Evolutionary conservation across 176 grass and related monocot species (phyloP), one percentile per base, ranked within the genome.

Genomic region (Carex parvula): DNA sequence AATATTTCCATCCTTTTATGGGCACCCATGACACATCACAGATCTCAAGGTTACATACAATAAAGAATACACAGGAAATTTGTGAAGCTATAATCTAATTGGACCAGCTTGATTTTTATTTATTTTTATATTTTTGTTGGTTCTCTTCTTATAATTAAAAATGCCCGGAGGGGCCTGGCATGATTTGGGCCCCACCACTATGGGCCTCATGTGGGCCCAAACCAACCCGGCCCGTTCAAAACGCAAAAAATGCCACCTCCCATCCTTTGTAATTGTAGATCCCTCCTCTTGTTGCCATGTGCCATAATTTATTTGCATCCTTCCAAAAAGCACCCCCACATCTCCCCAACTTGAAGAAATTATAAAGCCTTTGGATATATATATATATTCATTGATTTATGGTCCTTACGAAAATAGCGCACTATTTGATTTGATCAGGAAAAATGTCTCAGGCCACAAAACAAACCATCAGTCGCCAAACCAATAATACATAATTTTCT

Each of bases 231-330:
- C 71, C 81, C 54, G 50, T 71, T 53, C 48, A 30, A 61, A 65
- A 42, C 30, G 66, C 33, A 65, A 63, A 83, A 79, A 69, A 39
- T 52, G 53, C 11, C 39, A 60, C 65, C 65, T 82, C 75, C 46
- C 72, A 85, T 79, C 37, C 83, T 52, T 57, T 17, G 33, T 24
- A 81, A 37, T 37, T 39, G 35, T 39, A 39, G 79, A 65, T 60
- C 29, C 30, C 42, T 56, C 35, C 1, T 24, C 39, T 84, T 87
- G 87, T 73, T 83, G 41, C 81, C 87, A 80, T 88, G 87, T 83
- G 90, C 85, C 80, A 53, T 80, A 53, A 90, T 90, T 89, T 90
- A 87, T 84, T 84, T 87, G 84, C 84, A 59, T 57, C 80, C 88
- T 80, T 86, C 88, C 88, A 90, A 87, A 83, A 83, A 37, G 10